A percentile compares a stretch with the other conserved stretches of the same genome.
Evolutionary conservation across 768 basidiomycete genomes (phyloP).

Genomic region (Cantharellus cinnabarinus): DNA sequence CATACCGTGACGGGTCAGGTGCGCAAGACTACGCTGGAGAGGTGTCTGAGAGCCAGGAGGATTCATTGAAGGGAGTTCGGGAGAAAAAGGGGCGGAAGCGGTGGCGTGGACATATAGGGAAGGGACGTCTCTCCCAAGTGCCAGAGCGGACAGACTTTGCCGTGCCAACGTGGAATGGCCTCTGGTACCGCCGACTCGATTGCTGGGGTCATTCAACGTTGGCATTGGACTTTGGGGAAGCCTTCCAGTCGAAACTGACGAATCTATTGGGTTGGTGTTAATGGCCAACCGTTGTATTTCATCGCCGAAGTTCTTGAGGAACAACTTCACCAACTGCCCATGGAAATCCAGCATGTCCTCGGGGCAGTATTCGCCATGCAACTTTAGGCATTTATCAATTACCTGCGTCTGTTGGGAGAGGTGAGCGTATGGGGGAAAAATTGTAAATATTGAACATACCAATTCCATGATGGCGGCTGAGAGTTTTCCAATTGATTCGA

Average conservation of each 20-base stretch:
- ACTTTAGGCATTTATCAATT: conserved; percentile 63
- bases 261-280: neutral
- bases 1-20: conserved; percentile 66
- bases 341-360: conserved; percentile 87
- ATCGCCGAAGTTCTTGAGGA: conserved; percentile 65
- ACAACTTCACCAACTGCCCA: conserved; percentile 68
- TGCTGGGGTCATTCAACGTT: neutral
- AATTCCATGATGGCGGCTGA: conserved; percentile 62
- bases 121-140: neutral
- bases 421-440: neutral
- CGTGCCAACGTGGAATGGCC: neutral
- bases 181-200: neutral
- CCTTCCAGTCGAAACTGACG: neutral
- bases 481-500: conserved; percentile 50
- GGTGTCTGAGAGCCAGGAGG: conserved; percentile 21
- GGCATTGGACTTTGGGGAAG: neutral
- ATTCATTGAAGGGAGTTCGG: neutral
- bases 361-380: conserved; percentile 67
- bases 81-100: neutral
- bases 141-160: neutral
- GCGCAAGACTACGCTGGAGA: conserved; percentile 59
- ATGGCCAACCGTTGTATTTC: conserved; percentile 55
- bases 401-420: conserved; percentile 35
- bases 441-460: conserved; percentile 22
- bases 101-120: neutral